Evolutionary conservation across 495 filamentous ascomycete species (phyloP), one percentile per base, ranked within the genome.

Genomic region (Penicillium chermesinum): DNA sequence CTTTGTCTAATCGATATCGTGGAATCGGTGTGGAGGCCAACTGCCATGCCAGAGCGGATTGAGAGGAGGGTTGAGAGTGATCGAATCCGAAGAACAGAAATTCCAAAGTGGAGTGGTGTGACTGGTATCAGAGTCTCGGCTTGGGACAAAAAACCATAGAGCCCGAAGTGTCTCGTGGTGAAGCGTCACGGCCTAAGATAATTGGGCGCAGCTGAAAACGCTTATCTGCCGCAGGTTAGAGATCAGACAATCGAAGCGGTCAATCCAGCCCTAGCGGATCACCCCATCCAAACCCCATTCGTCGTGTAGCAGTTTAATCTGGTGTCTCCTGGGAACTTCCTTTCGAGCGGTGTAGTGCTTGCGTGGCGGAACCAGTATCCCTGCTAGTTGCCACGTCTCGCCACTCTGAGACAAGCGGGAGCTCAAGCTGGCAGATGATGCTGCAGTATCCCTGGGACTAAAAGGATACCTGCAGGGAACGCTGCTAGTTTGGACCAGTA

Each of bases 31-130:
- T 38, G 48, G 41, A 61, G 52, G 17, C 56, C 59, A 35, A 69
- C 57, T 55, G 63, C 59, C 60, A 69, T 65, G 47, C 45, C 52
- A 43, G 20, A 13, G 38, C 17, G 34, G 41, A 41, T 45, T 6
- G 22, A 22, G 22, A 37, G 16, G 32, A 46, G 43, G 33, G 43
- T 25, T 18, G 2, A 37, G 7, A 27, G 12, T 14, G 20, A 7
- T n/a, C n/a, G 16, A 16, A 32, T 43, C 14, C 20, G 17, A 5
- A 21, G 5, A 41, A 25, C 7, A 7, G 19, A n/a, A n/a, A 27
- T 25, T 41, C 5, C 7, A 3, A 10, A 21, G 0, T 41, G 19
- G 38, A 25, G 19, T 40, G 10, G n/a, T n/a, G n/a, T n/a, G n/a
- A n/a, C n/a, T n/a, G n/a, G n/a, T n/a, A n/a, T n/a, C n/a, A n/a